Conservation (phyloP, 768 basidiomycete species). For the Amanita thiersii region DNA sequence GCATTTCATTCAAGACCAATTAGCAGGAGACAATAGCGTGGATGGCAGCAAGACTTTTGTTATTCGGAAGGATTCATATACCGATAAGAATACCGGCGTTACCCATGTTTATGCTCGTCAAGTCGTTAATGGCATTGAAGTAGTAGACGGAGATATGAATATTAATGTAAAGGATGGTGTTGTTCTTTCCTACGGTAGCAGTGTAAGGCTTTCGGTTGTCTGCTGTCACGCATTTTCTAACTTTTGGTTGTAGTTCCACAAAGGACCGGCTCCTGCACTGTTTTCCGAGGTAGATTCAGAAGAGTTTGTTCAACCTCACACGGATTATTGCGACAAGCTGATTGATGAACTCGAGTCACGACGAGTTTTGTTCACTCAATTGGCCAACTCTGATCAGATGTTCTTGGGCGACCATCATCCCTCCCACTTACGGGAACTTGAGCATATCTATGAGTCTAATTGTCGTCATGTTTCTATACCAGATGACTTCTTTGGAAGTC, state of each 20-base stretch:
- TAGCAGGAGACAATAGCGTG: constrained; percentile 24
- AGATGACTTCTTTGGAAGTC: constrained; percentile 19
- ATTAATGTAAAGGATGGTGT: constrained; percentile 82
- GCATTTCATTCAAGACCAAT: constrained; percentile 47
- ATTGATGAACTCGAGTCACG: constrained; percentile 25
- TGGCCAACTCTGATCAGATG: constrained; percentile 25
- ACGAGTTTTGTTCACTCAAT: constrained; percentile 17
- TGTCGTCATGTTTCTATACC: constrained; percentile 43
- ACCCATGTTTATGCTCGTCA: constrained; percentile 88
- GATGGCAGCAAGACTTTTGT: constrained; percentile 35
- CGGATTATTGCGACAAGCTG: constrained; percentile 43
- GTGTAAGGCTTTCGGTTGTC: constrained; percentile 34
- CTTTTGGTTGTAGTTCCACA: constrained; percentile 53
- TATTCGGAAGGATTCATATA: constrained; percentile 80
- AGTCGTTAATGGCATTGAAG: constrained; percentile 77
- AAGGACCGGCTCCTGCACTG: constrained; percentile 42
- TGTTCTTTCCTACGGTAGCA: constrained; percentile 78
- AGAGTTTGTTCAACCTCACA: constrained; percentile 38
- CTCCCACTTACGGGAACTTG: constrained; percentile 23
- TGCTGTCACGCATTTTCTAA: not conserved
- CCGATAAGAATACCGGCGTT: constrained; percentile 77
- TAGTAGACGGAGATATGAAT: constrained; percentile 88
- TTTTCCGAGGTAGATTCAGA: constrained; percentile 21
- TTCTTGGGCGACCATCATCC: constrained; percentile 20
- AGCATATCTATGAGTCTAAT: constrained; percentile 46